Base-by-base conservation (phyloP, 768 basidiomycete genomes). In the Phylloporus rhodoxanthus region DNA sequence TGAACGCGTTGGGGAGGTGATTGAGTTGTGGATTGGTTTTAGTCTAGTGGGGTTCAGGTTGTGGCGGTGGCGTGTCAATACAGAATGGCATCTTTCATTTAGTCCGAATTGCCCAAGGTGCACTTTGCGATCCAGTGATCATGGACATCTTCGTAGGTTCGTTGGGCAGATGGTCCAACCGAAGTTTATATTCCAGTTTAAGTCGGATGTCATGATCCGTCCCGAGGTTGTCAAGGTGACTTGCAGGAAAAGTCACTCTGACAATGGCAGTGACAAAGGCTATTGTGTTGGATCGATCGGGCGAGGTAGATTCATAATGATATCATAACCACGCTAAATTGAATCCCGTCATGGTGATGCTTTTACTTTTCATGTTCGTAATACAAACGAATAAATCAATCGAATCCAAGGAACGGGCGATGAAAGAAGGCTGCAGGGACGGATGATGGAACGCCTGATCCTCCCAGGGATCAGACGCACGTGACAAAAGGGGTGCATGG, bases 401-500 rank as follows among this genome's bases (percentile, higher is more conserved):
- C 36, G 36, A 37, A 37, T 20, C 19, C 19, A 19, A 38, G 37
- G 37, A 38, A 38, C 37, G 10, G n/a, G 3, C 37, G 19, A 38
- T 13, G 13, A 20, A 20, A 38, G 36, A 37, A 43, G 19, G 41
- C n/a, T 30, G 28, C 28, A 21, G 28, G 43, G 32, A 23, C 14
- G 19, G 45, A 37, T 37, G 34, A 28, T 37, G 26, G 13, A 34
- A 30, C 14, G 19, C 19, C n/a, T 19, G 28, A 43, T 43, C 42
- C 42, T 42, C 41, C 17, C 20, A 38, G 32, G 23, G 33, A 26
- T 40, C 53, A 6, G 6, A 2, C 2, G 10, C 57, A 58, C 57
- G 57, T 58, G 57, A 58, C 36, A 36, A 8, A 19, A 8, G 30
- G 13, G 47, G 57, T 58, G 29, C 15, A 28, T 23, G 55, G 61